phyloP scores from a whole-genome alignment of 2,329 filamentous ascomycete genomes.

The Penicillium glabrum region DNA sequence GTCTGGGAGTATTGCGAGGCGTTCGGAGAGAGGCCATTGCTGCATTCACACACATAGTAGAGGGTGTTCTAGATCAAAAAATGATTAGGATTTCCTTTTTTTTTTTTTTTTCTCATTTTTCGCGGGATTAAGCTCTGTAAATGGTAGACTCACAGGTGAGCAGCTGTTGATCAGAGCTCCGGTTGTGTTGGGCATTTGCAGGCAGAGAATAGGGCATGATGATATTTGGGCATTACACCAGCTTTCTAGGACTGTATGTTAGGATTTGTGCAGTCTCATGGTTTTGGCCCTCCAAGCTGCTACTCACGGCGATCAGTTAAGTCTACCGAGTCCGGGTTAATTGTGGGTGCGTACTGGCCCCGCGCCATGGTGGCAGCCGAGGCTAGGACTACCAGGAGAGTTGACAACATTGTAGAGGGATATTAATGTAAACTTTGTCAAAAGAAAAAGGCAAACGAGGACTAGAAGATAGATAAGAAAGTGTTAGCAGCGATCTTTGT shows the following conservation, averaged over 20 bases:
- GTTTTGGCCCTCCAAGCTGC: neutral
- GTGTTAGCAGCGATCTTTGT: neutral
- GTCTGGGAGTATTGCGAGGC: constrained; percentile 62
- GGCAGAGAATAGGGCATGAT: constrained; percentile 47
- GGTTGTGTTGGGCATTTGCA: constrained; percentile 39
- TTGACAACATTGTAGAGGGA: constrained; percentile 1
- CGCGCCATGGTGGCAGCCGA: constrained; percentile 30
- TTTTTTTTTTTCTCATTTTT: too few species aligned
- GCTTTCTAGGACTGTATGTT: constrained; percentile 26
- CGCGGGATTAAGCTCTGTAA: neutral
- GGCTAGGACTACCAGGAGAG: constrained; percentile 33
- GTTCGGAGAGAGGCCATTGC: constrained; percentile 55
- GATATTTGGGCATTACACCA: constrained; percentile 46
- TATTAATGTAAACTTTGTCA: too few species aligned
- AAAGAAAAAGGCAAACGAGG: too few species aligned
- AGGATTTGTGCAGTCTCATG: neutral
- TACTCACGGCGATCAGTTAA: constrained; percentile 37
- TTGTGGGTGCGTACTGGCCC: constrained; percentile 31
- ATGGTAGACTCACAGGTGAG: constrained; percentile 32
- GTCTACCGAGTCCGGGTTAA: constrained; percentile 40
- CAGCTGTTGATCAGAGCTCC: constrained; percentile 41
- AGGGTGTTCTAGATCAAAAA: constrained; percentile 41
- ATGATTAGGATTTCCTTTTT: neutral
- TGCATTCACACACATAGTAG: constrained; percentile 58
- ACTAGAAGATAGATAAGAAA: neutral